These are phyloP conservation scores for Annona squamosa DNA, from an alignment of 164 flowering plant species.

Conservation along the genomic window DNA sequence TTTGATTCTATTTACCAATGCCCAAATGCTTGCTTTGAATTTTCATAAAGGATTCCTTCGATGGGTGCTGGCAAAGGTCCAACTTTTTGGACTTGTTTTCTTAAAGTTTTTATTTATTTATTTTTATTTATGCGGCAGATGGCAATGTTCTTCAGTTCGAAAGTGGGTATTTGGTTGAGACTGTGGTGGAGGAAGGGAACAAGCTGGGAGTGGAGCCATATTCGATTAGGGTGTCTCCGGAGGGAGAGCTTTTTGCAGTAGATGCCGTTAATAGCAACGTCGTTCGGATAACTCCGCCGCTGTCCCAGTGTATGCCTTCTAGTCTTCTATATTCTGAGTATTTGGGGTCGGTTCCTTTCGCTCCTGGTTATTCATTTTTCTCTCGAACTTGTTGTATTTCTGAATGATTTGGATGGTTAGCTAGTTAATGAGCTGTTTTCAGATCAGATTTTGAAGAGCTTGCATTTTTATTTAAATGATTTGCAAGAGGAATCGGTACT, in stretches of 20 bases:
- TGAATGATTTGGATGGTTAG: neutral
- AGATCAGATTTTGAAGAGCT: neutral
- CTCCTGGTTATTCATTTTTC: neutral
- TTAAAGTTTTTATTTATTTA: neutral
- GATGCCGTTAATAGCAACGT: conserved; percentile 83
- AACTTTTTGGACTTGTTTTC: neutral
- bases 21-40: conserved; percentile 14
- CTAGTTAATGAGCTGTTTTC: no score
- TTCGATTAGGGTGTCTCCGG: conserved; percentile 67
- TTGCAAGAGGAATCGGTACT: neutral
- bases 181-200: conserved; percentile 76
- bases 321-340: neutral
- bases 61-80: conserved; percentile 2
- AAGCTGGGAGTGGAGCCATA: conserved; percentile 89
- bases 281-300: conserved; percentile 80
- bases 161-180: conserved; percentile 89
- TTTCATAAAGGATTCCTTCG: conserved; percentile 2
- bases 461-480: neutral
- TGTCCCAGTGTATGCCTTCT: conserved; percentile 70
- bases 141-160: conserved; percentile 80
- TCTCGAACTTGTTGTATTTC: neutral
- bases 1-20: neutral
- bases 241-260: conserved; percentile 90
- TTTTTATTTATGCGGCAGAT: conserved; percentile 33
- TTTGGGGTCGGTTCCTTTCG: neutral